These are phyloP conservation scores for Ascochyta fabae DNA, from an alignment of 2,329 filamentous ascomycete species.

Conservation along the genomic window DNA sequence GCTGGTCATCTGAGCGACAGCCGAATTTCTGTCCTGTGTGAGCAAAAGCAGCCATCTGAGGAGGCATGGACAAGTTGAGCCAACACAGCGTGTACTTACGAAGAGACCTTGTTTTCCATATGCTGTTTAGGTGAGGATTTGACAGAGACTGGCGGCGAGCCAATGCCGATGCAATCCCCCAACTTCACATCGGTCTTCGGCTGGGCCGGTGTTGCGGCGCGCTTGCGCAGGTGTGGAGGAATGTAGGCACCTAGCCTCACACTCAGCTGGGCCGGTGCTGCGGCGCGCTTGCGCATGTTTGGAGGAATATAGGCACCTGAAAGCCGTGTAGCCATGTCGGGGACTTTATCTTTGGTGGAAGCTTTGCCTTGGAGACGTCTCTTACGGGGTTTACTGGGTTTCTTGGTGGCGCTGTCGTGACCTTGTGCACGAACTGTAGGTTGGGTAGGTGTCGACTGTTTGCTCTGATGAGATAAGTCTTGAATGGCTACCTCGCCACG, in stretches of 20 bases:
- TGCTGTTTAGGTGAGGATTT: constrained; percentile 11
- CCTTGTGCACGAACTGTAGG: neutral
- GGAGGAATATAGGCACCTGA: constrained; percentile 28
- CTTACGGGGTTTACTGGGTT: neutral
- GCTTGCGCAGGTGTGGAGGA: constrained; percentile 36
- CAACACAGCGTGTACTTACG: neutral
- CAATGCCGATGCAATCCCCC: neutral
- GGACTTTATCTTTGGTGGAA: neutral
- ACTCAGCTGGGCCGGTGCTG: neutral
- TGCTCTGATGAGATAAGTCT: neutral
- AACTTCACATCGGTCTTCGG: constrained; percentile 11
- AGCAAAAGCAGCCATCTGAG: constrained; percentile 2
- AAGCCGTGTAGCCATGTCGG: constrained; percentile 8
- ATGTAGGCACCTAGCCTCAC: constrained; percentile 20
- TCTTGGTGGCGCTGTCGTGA: neutral
- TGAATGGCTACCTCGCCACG: constrained; percentile 9
- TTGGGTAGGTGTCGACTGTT: constrained; percentile 3
- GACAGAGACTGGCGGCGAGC: constrained; percentile 8
- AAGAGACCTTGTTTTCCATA: neutral
- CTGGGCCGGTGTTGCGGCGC: neutral
- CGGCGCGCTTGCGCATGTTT: constrained; percentile 28
- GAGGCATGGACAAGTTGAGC: too few relatives aligned
- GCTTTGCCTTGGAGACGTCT: neutral
- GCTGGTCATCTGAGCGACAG: neutral
- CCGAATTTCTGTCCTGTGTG: neutral